These are phyloP conservation scores for Candida broadrunensis DNA, from an alignment of 805 yeast genomes.

Conservation along the genomic window DNA sequence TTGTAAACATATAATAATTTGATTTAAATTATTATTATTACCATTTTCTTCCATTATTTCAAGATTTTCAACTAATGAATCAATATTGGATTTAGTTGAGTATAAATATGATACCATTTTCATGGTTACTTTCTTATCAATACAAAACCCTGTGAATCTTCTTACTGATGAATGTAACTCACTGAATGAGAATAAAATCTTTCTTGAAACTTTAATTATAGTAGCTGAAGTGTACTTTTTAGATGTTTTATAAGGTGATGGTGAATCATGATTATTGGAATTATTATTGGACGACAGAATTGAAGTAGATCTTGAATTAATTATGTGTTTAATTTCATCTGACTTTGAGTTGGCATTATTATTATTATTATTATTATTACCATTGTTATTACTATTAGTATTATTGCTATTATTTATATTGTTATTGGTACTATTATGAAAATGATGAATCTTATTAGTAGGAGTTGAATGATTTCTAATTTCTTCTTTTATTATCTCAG, in stretches of 20 bases:
- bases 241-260: slow-evolving; percentile 9
- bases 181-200: slow-evolving; percentile 58
- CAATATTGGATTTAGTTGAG: slow-evolving; percentile 53
- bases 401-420: not conserved
- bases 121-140: slow-evolving; percentile 51
- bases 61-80: slow-evolving; percentile 53
- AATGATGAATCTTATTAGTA: slow-evolving; percentile 1
- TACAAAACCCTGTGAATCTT: slow-evolving; percentile 55
- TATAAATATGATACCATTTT: slow-evolving; percentile 52
- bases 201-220: slow-evolving; percentile 50
- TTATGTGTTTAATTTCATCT: not conserved
- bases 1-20: slow-evolving; percentile 27
- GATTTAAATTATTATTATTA: slow-evolving; percentile 25
- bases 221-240: slow-evolving; percentile 13
- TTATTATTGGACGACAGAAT: not conserved
- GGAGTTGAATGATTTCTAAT: slow-evolving; percentile 6
- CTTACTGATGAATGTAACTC: slow-evolving; percentile 62
- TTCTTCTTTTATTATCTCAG: slow-evolving; percentile 13
- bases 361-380: not conserved
- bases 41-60: slow-evolving; percentile 44
- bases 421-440: not conserved
- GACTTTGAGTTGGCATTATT: not conserved
- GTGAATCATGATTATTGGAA: not conserved
- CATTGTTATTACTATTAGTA: not conserved
- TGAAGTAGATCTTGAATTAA: not conserved